Conservation (phyloP, 2,329 filamentous ascomycete genomes). For the Nemania bipapillata region DNA sequence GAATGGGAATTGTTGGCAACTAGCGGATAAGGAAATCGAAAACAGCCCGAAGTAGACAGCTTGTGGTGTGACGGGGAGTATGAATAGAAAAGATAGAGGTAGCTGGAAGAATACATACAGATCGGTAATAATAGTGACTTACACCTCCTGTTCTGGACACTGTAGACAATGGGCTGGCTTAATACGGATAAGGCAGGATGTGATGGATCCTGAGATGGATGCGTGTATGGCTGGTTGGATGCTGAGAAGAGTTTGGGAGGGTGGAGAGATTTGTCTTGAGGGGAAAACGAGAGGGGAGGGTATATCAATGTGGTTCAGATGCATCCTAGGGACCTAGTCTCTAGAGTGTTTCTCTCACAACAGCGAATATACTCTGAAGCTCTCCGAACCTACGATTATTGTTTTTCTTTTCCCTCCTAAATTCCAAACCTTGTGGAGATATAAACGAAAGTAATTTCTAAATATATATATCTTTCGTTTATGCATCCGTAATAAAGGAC, state of each 20-base stretch:
- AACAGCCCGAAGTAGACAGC: constrained; percentile 15
- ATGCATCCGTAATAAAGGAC: no score
- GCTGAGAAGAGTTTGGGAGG: neutral
- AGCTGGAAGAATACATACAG: neutral
- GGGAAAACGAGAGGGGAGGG: neutral
- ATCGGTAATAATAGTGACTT: constrained; percentile 1
- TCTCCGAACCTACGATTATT: neutral
- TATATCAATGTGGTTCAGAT: neutral
- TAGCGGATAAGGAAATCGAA: neutral
- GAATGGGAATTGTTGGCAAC: neutral
- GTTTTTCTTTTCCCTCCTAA: neutral
- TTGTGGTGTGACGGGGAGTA: constrained; percentile 5
- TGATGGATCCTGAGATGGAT: constrained; percentile 3
- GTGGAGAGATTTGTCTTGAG: neutral
- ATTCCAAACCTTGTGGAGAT: neutral
- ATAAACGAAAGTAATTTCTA: neutral
- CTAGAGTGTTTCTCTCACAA: neutral
- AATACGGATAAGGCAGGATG: constrained; percentile 11
- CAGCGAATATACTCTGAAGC: neutral
- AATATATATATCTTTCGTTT: neutral
- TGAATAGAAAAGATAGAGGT: neutral
- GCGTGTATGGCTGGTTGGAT: neutral
- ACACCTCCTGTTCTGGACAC: constrained; percentile 16
- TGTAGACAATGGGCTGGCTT: neutral
- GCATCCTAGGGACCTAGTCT: no score